Conservation (phyloP, 192 early-diverging fungal genomes). For the Diversispora epigaea region DNA sequence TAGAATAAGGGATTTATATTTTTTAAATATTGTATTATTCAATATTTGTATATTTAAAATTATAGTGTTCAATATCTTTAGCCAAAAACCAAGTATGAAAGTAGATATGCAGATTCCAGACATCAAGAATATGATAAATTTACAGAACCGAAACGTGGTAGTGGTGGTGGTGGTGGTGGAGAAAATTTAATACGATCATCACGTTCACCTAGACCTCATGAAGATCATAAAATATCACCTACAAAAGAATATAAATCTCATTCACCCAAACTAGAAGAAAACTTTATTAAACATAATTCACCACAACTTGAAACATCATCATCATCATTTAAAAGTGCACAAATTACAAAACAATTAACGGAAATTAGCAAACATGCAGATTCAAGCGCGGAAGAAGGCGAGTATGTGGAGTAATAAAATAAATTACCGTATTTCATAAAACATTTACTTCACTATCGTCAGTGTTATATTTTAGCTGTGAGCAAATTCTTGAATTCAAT, state of each 20-base stretch:
- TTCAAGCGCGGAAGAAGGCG: constrained; percentile 34
- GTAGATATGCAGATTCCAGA: constrained; percentile 15
- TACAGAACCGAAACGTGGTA: not conserved
- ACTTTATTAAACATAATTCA: not conserved
- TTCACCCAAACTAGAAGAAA: constrained; percentile 3
- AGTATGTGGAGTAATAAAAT: constrained; percentile 31
- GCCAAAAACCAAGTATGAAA: not conserved
- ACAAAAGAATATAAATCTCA: constrained; percentile 4
- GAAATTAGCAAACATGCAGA: constrained; percentile 27
- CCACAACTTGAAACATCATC: not conserved
- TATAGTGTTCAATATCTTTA: not conserved
- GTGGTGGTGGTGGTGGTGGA: too few species aligned
- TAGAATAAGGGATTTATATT: not conserved
- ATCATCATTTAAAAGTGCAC: too few species aligned
- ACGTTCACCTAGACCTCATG: not conserved
- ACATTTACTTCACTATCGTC: constrained; percentile 25
- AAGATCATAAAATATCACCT: not conserved
- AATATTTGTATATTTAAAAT: not conserved
- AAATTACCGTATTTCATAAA: not conserved
- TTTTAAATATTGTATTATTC: not conserved
- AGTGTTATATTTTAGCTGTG: constrained; percentile 22
- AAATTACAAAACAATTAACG: not conserved
- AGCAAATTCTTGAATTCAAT: constrained; percentile 12
- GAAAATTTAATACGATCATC: not conserved
- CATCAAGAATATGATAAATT: constrained; percentile 20